Evolutionary conservation across 495 filamentous ascomycete genomes (phyloP), one percentile per base, ranked within the genome.

Genomic region (Aspergillus egyptiacus): DNA sequence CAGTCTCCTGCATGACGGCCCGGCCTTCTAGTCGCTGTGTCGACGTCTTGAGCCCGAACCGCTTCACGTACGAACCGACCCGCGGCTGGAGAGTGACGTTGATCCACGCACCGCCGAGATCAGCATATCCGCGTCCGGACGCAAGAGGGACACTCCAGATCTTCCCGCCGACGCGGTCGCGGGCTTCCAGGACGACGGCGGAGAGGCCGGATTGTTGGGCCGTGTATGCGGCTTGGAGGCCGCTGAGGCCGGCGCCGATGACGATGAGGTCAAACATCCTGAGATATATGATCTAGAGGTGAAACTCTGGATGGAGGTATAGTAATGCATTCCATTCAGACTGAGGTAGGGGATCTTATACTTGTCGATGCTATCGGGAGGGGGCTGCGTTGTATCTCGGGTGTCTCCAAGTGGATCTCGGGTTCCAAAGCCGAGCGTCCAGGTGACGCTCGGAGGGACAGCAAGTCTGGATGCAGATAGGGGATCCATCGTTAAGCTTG

Each of bases 101-200:
- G 46, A 78, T 71, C 76, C 75, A 79, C 1, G 72, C 72, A 0
- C 71, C 75, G 2, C 75, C 76, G 15, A 79, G 47, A 28, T 78
- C 73, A 2, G 38, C 49, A 1, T 46, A 18, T 3, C 65, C 69
- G 18, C 48, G 8, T 45, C 24, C 27, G 13, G 28, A 0, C n/a
- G n/a, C n/a, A 53, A 45, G 0, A 47, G 50, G 5, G 28, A 31
- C 14, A 55, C 13, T 61, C 54, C 62, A 71, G 0, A 66, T 73
- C 49, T 76, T 77, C 1, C 78, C 78, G 4, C 78, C 78, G 2
- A 80, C 74, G 5, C 71, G 65, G 51, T 75, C 62, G 1, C 68
- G 58, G 10, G 71, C 74, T 50, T 82, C 78, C 8, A 80, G 63
- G 8, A 80, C 56, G 3, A 66, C 43, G 15, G 57, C 57, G 2